Conservation (phyloP, 106 monocot genomes). For the Acorus calamus region DNA sequence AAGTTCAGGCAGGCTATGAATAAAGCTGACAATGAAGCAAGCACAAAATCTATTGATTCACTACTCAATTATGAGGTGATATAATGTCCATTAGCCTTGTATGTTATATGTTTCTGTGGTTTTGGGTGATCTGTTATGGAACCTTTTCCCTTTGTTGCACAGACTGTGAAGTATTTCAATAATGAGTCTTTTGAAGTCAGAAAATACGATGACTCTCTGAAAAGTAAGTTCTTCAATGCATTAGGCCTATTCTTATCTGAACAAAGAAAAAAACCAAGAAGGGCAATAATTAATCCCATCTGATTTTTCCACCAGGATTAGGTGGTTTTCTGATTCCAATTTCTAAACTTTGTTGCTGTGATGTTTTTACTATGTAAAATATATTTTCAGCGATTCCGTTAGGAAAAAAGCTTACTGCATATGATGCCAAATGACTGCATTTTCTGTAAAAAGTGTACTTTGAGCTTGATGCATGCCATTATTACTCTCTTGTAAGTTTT, state of each 20-base stretch:
- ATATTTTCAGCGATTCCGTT: no score
- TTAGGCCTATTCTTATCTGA: not conserved
- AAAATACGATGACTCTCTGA: slow-evolving; percentile 75
- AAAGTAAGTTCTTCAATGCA: slow-evolving; percentile 51
- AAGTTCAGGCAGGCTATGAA: slow-evolving; percentile 93
- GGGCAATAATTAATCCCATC: no score
- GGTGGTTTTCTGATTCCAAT: no score
- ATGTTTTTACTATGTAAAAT: no score
- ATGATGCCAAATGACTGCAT: no score
- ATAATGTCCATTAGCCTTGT: not conserved
- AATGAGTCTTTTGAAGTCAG: slow-evolving; percentile 84
- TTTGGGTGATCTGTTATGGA: not conserved
- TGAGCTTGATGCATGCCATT: no score
- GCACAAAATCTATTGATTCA: slow-evolving; percentile 86
- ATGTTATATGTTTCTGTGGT: slow-evolving; percentile 2
- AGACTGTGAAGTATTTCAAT: slow-evolving; percentile 99
- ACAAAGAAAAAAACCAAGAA: no score
- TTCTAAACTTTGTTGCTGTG: no score
- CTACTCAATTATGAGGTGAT: slow-evolving; percentile 92
- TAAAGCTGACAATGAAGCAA: slow-evolving; percentile 98
- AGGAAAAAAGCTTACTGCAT: no score
- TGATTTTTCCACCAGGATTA: no score
- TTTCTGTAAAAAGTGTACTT: no score
- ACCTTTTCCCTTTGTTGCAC: slow-evolving; percentile 15
- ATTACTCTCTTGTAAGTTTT: no score